These are phyloP conservation scores for Acacia pycnantha DNA, from an alignment of 331 rosid genomes.

Conservation along the genomic window DNA sequence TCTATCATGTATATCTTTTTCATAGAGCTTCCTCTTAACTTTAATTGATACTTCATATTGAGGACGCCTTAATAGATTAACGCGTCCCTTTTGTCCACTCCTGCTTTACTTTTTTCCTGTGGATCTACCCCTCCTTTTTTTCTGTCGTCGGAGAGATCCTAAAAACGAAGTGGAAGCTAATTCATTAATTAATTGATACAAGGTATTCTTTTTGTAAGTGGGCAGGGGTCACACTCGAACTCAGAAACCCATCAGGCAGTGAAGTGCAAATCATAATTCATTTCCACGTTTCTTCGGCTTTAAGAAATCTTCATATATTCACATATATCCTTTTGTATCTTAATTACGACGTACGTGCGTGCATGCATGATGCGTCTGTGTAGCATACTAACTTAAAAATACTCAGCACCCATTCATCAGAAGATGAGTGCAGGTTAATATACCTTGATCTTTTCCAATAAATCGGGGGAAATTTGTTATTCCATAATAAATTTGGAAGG, in stretches of 20 bases:
- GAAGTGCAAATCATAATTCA: neutral
- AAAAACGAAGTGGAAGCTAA: neutral
- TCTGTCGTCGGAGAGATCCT: neutral
- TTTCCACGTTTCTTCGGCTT: conserved; percentile 16
- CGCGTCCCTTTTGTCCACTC: conserved; percentile 20
- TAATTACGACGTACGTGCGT: too few relatives aligned
- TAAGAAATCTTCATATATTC: conserved; percentile 12
- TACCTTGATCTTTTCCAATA: neutral
- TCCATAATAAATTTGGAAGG: neutral
- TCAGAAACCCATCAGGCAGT: neutral
- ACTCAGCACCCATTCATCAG: neutral
- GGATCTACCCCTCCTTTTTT: neutral
- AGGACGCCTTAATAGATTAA: conserved; percentile 6
- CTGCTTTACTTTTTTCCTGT: conserved; percentile 9
- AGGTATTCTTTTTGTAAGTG: conserved; percentile 8
- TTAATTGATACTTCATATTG: conserved; percentile 23
- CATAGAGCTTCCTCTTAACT: conserved; percentile 34
- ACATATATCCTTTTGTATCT: neutral
- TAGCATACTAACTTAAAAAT: neutral
- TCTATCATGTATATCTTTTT: conserved; percentile 34
- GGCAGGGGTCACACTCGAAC: neutral
- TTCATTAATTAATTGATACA: neutral
- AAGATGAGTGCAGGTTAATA: neutral
- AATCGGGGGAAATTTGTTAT: neutral
- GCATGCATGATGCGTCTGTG: neutral